Evolutionary conservation across 768 basidiomycete species (phyloP), one percentile per base, ranked within the genome.

Genomic region (Lactarius psammicola): DNA sequence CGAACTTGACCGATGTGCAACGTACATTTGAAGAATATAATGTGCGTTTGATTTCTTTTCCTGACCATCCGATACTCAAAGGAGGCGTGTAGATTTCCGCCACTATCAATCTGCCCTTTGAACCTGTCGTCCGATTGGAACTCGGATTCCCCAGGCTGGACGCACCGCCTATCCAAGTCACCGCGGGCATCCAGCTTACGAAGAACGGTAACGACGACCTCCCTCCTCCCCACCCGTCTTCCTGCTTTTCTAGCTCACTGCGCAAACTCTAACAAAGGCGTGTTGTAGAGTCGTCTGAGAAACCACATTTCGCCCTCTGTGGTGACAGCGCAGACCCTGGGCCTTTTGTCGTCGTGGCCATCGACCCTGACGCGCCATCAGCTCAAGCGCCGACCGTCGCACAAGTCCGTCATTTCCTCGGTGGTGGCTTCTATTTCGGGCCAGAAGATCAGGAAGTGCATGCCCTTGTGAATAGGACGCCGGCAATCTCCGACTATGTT

Each of bases 401-500:
- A 5, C 46, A 62, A 36, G 49, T 57, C 46, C 65, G 56, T 20
- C 65, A 66, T 28, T 62, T 66, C 44, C 55, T 66, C 60, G 65
- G 65, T 5, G 59, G 54, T 23, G 49, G 56, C 46, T 66, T 61
- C 59, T 18, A 40, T 17, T 6, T 40, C 53, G 36, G 23, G 23
- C 33, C 20, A 33, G 53, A 33, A 30, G 1, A 56, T n/a, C 15
- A 28, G 40, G 34, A 51, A 11, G 15, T 11, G 49, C 23, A 44
- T 15, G 55, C 69, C 13, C 75, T 81, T 31, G 69, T 68, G 0
- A 82, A 81, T 69, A 69, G 59, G 15, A 82, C 81, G 1, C 76
- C 80, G 10, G 80, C 81, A n/a, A 66, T 82, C 38, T 77, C 77
- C 1, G 73, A 77, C 18, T 82, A 76, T 66, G 65, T 64, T 9